Evolutionary conservation across 371 early-diverging fungal species (phyloP), one percentile per base, ranked within the genome.

Genomic region (Apophysomyces variabilis): DNA sequence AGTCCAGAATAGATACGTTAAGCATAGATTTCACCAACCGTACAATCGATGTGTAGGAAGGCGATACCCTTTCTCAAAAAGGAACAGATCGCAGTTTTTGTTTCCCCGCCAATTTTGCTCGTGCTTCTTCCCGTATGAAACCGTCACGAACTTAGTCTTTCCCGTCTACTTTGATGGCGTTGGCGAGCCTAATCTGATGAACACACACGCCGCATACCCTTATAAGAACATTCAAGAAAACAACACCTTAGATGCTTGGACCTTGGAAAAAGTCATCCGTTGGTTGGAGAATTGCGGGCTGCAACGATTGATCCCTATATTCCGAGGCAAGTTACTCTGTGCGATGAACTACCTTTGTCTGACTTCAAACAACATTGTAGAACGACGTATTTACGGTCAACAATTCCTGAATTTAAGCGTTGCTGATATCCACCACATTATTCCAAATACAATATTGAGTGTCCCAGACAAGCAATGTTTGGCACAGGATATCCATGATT

Each of bases 391-490:
- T 41, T 47, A 67, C 45, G 72, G 72, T 12, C 59, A 62, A 5
- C 65, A 61, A 4, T 71, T 71, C 44, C 46, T 71, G 21, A 58
- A 65, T 35, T 37, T 71, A 12, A 57, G 65, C 37, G 44, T 57
- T 16, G 59, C 36, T 37, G 68, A 67, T 38, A 38, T 65, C 11
- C 58, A 61, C 41, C 21, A 61, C 14, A 45, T 71, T 39, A 41
- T 70, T n/a, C 68, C 62, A 39, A 35, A 65, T 50, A 61, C 72
- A 36, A n/a, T 37, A n/a, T 57, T 78, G 32, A 58, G 70, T 14
- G 56, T 61, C 37, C 66, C 73, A 16, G 80, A 77, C 18, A 70
- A 71, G 18, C 39, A 64, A n/a, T 69, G 72, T 21, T 64, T 80
- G 21, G 75, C 58, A 8, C 67, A 71, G 41, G 60, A 68, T 16